These are phyloP conservation scores for Dioszegia aurantiaca DNA, from an alignment of 768 basidiomycete genomes.

Conservation along the genomic window DNA sequence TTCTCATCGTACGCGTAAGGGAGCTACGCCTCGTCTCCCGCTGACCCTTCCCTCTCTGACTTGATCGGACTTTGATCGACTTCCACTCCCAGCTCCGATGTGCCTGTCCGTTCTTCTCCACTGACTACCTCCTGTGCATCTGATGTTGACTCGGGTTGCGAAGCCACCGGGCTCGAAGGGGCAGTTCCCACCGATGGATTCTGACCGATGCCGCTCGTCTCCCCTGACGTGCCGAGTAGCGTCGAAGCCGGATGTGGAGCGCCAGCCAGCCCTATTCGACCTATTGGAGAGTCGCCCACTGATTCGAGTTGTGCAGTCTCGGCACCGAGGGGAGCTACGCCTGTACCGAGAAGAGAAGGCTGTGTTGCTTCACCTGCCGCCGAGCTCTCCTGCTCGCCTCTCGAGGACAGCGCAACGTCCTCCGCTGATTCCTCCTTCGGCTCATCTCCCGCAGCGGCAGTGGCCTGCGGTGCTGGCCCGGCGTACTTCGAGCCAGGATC, in stretches of 20 bases:
- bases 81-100: too few relatives aligned
- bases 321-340: too few relatives aligned
- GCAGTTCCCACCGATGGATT: neutral
- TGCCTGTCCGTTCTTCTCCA: too few relatives aligned
- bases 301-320: constrained; percentile 1
- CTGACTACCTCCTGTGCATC: too few relatives aligned
- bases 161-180: neutral
- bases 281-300: constrained; percentile 30
- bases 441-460: too few relatives aligned
- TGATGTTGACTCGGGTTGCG: neutral
- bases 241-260: neutral
- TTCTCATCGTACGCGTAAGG: too few relatives aligned
- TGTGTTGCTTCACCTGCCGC: neutral
- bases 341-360: neutral
- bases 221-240: too few relatives aligned
- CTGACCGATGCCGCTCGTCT: neutral
- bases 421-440: neutral
- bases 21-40: too few relatives aligned
- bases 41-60: too few relatives aligned
- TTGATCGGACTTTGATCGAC: too few relatives aligned
- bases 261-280: constrained; percentile 33
- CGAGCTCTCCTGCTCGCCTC: neutral
- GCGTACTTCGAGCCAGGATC: too few relatives aligned
- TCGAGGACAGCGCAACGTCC: neutral
- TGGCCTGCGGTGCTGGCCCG: too few relatives aligned